Conservation (phyloP, 1,139 yeast genomes). For the Diutina sp. region DNA sequence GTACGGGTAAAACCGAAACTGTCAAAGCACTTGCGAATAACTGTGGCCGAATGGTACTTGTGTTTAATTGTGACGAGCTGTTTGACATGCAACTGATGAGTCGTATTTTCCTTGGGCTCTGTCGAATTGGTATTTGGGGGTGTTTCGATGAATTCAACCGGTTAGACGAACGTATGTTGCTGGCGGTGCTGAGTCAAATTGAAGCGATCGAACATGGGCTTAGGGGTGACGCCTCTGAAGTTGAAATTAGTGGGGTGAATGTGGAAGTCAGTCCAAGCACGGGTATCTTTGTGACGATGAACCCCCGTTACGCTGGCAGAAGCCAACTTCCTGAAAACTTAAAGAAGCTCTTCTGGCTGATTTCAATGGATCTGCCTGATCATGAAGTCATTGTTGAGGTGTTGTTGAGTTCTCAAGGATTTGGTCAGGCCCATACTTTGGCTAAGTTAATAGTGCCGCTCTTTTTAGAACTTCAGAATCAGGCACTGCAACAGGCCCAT, state of each 20-base stretch:
- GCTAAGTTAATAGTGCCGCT: conserved; percentile 43
- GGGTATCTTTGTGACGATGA: conserved; percentile 83
- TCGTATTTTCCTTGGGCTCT: conserved; percentile 68
- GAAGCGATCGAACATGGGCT: conserved; percentile 57
- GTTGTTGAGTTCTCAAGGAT: conserved; percentile 63
- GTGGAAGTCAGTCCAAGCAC: conserved; percentile 36
- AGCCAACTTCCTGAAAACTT: conserved; percentile 76
- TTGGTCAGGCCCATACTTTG: conserved; percentile 32
- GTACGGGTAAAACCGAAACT: conserved; percentile 93
- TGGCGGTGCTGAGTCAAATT: conserved; percentile 79
- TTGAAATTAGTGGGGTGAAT: conserved; percentile 38
- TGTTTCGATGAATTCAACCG: conserved; percentile 95
- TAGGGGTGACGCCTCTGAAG: conserved; percentile 8
- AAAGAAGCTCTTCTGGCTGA: conserved; percentile 63
- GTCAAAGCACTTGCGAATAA: conserved; percentile 75
- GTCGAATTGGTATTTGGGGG: conserved; percentile 87
- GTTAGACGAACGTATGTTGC: conserved; percentile 54
- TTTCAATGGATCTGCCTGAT: conserved; percentile 70
- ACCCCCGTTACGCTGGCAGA: conserved; percentile 83
- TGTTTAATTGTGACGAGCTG: conserved; percentile 83
- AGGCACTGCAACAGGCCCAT: conserved; percentile 47
- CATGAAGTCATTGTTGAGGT: conserved; percentile 58
- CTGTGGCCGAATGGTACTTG: conserved; percentile 71
- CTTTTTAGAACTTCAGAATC: conserved; percentile 27
- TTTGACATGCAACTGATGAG: conserved; percentile 78